A percentile compares a stretch with the other conserved stretches of the same genome.
phyloP scores from a whole-genome alignment of 371 early-diverging fungal genomes.

The Paraphysoderma sedebokerense region DNA sequence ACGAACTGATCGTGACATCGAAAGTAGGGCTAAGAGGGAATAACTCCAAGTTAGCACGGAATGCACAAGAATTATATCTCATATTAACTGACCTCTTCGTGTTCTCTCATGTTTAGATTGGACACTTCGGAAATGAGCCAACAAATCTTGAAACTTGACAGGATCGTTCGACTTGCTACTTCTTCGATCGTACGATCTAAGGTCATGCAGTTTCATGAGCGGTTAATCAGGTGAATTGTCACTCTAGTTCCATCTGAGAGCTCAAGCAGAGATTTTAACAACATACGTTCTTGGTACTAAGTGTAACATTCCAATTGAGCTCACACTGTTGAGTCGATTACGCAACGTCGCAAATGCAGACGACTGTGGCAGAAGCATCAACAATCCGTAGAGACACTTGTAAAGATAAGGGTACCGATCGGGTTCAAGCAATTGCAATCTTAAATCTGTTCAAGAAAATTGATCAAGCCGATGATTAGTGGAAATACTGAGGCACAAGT shows the following conservation, averaged over 20 bases:
- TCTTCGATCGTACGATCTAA: background rate
- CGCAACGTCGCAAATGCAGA: slow-evolving; percentile 78
- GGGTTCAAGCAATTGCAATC: slow-evolving; percentile 78
- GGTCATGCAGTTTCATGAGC: background rate
- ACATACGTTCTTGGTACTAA: background rate
- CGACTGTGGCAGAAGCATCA: slow-evolving; percentile 86
- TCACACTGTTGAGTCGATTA: slow-evolving; percentile 63
- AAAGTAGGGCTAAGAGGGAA: too few species aligned
- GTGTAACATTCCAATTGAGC: slow-evolving; percentile 35
- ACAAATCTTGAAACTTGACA: background rate
- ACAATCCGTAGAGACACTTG: slow-evolving; percentile 73
- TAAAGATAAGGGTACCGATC: slow-evolving; percentile 60
- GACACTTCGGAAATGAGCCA: slow-evolving; percentile 31
- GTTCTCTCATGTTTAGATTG: slow-evolving; percentile 27
- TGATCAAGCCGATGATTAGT: background rate
- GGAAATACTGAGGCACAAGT: background rate
- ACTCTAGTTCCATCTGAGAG: background rate
- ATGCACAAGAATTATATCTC: too few species aligned
- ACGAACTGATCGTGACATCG: too few species aligned
- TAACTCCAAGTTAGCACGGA: too few species aligned
- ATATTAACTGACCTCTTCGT: background rate
- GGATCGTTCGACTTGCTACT: background rate
- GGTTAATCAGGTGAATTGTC: background rate
- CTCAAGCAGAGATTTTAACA: background rate
- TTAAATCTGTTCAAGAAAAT: slow-evolving; percentile 28